Conservation (phyloP, 2,329 filamentous ascomycete genomes). For the Colletotrichum chlorophyti region DNA sequence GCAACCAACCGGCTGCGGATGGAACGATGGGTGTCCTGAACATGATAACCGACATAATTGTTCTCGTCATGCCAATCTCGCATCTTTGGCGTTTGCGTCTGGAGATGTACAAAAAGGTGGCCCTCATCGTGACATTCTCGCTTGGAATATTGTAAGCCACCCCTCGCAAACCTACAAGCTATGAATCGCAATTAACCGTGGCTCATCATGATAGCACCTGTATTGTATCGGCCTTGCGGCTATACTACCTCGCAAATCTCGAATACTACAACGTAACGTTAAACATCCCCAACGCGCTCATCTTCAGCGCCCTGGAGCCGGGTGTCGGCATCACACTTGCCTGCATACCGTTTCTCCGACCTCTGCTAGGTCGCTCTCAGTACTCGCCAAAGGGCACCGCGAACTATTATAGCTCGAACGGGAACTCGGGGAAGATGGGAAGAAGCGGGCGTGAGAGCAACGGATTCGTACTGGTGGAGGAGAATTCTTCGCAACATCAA, state of each 20-base stretch:
- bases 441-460: not conserved
- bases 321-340: constrained; percentile 45
- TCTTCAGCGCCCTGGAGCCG: constrained; percentile 46
- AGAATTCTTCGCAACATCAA: not conserved
- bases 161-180: too few relatives aligned
- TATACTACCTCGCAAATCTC: constrained; percentile 40
- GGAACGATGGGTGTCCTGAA: constrained; percentile 36
- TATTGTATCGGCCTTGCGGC: constrained; percentile 42
- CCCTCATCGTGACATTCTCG: constrained; percentile 38
- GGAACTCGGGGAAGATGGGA: not conserved
- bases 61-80: constrained; percentile 34
- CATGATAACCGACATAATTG: constrained; percentile 34
- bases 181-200: not conserved
- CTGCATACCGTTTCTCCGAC: constrained; percentile 48
- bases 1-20: constrained; percentile 36
- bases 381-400: constrained; percentile 24
- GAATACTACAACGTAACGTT: constrained; percentile 42
- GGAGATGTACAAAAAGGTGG: constrained; percentile 37
- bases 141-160: constrained; percentile 41
- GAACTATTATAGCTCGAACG: constrained; percentile 12
- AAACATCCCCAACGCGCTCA: constrained; percentile 39
- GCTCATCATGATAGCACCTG: constrained; percentile 35
- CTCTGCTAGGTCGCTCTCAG: constrained; percentile 40
- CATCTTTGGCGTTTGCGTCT: constrained; percentile 37
- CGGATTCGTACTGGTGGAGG: constrained; percentile 3